Percentiles rank a stretch among this genome's conserved stretches.
Conservation (phyloP, 768 basidiomycete genomes). For the Lactarius sp. region DNA sequence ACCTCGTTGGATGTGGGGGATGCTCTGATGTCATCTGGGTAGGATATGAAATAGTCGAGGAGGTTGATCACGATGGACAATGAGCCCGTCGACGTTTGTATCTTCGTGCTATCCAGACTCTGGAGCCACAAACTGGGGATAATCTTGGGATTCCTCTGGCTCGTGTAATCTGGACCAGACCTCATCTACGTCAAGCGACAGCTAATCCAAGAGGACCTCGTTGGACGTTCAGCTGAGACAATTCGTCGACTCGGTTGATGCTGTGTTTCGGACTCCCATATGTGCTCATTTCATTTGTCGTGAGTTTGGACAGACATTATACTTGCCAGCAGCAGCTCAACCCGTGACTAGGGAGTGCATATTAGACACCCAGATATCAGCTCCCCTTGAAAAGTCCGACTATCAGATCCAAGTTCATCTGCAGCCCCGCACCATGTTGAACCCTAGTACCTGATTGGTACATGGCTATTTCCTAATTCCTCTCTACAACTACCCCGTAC, state of each 20-base stretch:
- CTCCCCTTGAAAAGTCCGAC: too few relatives aligned
- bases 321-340: too few relatives aligned
- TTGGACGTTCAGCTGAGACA: background rate
- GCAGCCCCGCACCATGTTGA: too few relatives aligned
- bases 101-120: background rate
- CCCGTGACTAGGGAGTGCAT: too few relatives aligned
- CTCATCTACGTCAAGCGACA: background rate
- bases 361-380: too few relatives aligned
- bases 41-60: constrained; percentile 62
- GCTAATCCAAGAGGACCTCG: background rate
- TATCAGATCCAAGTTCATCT: too few relatives aligned
- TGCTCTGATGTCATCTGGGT: constrained; percentile 85
- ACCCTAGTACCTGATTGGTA: background rate
- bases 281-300: background rate
- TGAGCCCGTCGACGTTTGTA: background rate
- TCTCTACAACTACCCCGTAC: background rate
- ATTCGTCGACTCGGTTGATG: background rate
- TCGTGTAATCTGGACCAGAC: background rate
- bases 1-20: constrained; percentile 64
- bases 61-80: constrained; percentile 1
- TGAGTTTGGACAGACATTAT: background rate
- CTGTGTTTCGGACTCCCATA: background rate
- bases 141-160: too few relatives aligned
- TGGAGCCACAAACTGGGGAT: background rate
- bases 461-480: background rate